Base-by-base conservation (phyloP, 2,329 filamentous ascomycete species). In the Aspergillus awamori region DNA sequence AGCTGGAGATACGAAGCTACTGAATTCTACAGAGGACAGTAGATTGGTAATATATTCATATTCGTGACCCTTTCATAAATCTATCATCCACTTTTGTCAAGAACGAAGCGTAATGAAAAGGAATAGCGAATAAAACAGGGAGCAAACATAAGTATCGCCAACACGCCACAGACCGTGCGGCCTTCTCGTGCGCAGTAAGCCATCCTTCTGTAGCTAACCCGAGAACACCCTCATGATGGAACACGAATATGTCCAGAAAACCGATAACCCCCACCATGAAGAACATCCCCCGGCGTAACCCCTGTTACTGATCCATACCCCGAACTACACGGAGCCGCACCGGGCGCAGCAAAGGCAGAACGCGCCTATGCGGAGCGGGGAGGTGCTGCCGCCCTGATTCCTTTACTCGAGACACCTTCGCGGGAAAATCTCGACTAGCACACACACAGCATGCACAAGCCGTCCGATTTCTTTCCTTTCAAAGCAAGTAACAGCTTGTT, bases 21-120 rank as follows among this genome's bases (percentile, higher is more conserved):
- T n/a, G 15, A 17, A 17, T 15, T n/a, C 8, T 8, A 62, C 66
- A 43, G 49, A 53, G 8, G n/a, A 36, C 15, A 15, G 56, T 56
- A 30, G 52, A 33, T 57, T 53, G 28, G 39, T 39, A 60, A 39
- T 58, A 65, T 69, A 36, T 71, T 73, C 71, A 60, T 66, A 70
- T 73, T 74, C 70, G 65, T 74, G 67, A 70, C 69, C 67, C 65
- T 69, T 65, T 71, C 70, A 69, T 73, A 63, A 69, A 58, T 75
- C 67, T 74, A 74, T 74, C 68, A 73, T 70, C 64, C 52, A 66
- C 67, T 54, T 59, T 62, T 62, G 59, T 63, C 66, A 63, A 61
- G 56, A 60, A 57, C 56, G 59, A 68, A 69, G 68, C 64, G 63
- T 65, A 69, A 59, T 54, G 45, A 62, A 60, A 55, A 66, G 65